Evolutionary conservation across 805 yeast genomes (phyloP), one percentile per base, ranked within the genome.

Genomic region (Spencermartinsiella europaea): DNA sequence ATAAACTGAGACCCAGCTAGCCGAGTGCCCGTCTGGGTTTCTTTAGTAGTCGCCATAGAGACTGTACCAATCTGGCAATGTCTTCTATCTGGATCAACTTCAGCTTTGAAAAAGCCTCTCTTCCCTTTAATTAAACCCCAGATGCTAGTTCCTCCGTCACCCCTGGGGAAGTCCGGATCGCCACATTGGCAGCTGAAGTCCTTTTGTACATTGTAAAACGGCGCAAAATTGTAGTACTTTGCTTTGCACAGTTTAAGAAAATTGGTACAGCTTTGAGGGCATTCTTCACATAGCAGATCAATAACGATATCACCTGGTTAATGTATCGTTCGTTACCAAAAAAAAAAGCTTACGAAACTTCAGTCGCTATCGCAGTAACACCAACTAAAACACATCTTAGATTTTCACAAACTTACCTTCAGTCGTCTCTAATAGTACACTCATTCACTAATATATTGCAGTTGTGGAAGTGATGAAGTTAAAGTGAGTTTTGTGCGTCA

Each of bases 241-340:
- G 67, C 53, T 55, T 74, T 69, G 64, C 85, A 79, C 10, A 80
- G 67, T 52, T 77, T 75, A 34, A 81, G 47, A 57, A 81, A 80
- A 55, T 76, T 76, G 45, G 56, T 60, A 27, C 73, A 62, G 34
- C 71, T 72, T 16, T 50, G 52, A 0, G 74, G 74, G 3, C 71
- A 65, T 4, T 58, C 54, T 5, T 67, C 58, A 4, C 54, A 46
- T 40, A 58, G 53, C 15, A 80, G 54, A 51, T 80, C 85, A 7
- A 80, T 59, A 7, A 77, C 81, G 5, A 80, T 38, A 47, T 72
- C 73, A 4, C 81, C 83, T 47, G 46, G 44, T 8, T n/a, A 21
- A 38, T 28, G n/a, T 31, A 40, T 22, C 16, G n/a, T n/a, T n/a
- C 17, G n/a, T 4, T 14, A 17, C 39, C 8, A 3, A 19, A 31